Conservation (phyloP, 2,329 filamentous ascomycete genomes). For the Neoarthrinium moseri region DNA sequence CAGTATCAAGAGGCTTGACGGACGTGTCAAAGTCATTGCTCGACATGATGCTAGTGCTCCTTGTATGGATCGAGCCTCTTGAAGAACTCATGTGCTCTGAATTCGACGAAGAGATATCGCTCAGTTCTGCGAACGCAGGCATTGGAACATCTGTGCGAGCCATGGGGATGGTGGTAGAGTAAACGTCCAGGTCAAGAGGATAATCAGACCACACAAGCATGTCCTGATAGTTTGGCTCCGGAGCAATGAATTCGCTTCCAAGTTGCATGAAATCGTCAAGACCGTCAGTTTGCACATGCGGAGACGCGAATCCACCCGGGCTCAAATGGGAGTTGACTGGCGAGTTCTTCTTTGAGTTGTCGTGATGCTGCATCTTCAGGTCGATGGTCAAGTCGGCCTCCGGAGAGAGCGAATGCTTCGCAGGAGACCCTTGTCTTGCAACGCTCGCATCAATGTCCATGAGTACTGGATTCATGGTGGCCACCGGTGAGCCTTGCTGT, state of each 20-base stretch:
- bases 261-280: slow-evolving; percentile 43
- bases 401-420: slow-evolving; percentile 26
- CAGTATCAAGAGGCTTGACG: slow-evolving; percentile 30
- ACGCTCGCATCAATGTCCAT: slow-evolving; percentile 33
- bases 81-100: slow-evolving; percentile 44
- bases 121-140: slow-evolving; percentile 36
- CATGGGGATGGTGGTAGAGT: slow-evolving; percentile 31
- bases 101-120: slow-evolving; percentile 35
- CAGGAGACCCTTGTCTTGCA: slow-evolving; percentile 22
- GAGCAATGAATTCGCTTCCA: slow-evolving; percentile 30
- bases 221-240: slow-evolving; percentile 40
- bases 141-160: slow-evolving; percentile 32
- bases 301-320: slow-evolving; percentile 33
- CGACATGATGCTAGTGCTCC: slow-evolving; percentile 47
- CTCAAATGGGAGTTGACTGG: slow-evolving; percentile 32
- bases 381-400: slow-evolving; percentile 27
- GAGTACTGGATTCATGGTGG: slow-evolving; percentile 31
- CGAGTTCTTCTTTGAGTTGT: slow-evolving; percentile 26
- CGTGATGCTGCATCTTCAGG: slow-evolving; percentile 27
- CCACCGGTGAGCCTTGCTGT: slow-evolving; percentile 16
- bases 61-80: slow-evolving; percentile 42
- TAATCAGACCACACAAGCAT: slow-evolving; percentile 44
- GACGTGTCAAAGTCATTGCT: slow-evolving; percentile 33
- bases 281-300: slow-evolving; percentile 32
- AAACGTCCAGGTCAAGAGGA: slow-evolving; percentile 41